Percentiles rank a stretch among this genome's conserved stretches.
phyloP scores from a whole-genome alignment of 495 filamentous ascomycete genomes.

The Astrocystis sublimbata region DNA sequence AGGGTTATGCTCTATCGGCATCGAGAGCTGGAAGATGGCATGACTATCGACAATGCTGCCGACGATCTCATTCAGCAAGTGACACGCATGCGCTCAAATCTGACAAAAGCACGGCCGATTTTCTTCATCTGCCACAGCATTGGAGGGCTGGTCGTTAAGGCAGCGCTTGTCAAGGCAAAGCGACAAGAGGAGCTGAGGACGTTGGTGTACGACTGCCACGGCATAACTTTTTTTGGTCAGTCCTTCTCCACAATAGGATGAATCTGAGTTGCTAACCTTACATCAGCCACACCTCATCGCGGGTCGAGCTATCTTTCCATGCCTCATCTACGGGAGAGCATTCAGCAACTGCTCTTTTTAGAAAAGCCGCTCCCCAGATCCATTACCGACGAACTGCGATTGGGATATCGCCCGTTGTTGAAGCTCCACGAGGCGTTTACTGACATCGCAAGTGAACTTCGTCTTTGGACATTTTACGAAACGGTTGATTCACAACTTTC shows the following conservation, averaged over 20 bases:
- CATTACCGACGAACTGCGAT: constrained; percentile 50
- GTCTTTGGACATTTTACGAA: constrained; percentile 68
- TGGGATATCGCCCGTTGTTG: constrained; percentile 50
- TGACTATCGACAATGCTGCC: constrained; percentile 52
- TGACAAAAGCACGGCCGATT: constrained; percentile 49
- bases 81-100: constrained; percentile 37
- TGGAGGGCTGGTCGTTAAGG: constrained; percentile 62
- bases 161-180: constrained; percentile 54
- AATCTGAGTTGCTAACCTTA: constrained; percentile 16
- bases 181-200: constrained; percentile 38
- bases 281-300: constrained; percentile 59
- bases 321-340: constrained; percentile 54
- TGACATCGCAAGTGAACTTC: constrained; percentile 60
- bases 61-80: constrained; percentile 52
- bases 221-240: constrained; percentile 61
- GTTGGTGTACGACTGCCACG: constrained; percentile 59
- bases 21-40: constrained; percentile 48
- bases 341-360: constrained; percentile 56
- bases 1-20: constrained; percentile 59
- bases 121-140: constrained; percentile 69
- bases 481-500: constrained; percentile 61
- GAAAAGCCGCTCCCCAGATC: constrained; percentile 52
- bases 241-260: background rate
- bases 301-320: constrained; percentile 67
- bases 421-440: constrained; percentile 58